Percentiles rank a stretch among this genome's conserved stretches.
Evolutionary conservation across 1,284 basidiomycete species (phyloP).

Genomic region (Ceratobasidium theobromae): DNA sequence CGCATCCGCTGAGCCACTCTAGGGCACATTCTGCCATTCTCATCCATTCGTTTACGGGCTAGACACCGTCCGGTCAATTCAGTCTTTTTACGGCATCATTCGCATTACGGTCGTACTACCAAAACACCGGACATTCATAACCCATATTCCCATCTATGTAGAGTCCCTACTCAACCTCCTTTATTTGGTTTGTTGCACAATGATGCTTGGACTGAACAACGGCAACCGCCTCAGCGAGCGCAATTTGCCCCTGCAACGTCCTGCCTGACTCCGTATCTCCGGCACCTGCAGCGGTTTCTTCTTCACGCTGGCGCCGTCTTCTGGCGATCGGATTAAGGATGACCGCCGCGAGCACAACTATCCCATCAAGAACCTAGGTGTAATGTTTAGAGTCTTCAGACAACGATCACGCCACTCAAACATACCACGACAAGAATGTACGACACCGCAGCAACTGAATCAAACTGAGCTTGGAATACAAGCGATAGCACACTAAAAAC

Average conservation of each 20-base stretch:
- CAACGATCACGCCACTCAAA: conserved; percentile 22
- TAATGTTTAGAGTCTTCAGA: not conserved
- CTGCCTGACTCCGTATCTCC: conserved; percentile 2
- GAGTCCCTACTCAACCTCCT: conserved; percentile 1
- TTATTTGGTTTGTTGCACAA: not conserved
- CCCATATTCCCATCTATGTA: not conserved
- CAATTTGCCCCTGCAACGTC: conserved; percentile 13
- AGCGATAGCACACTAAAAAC: conserved; percentile 71
- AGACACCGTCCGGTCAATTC: too few species aligned
- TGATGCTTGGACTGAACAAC: conserved; percentile 9
- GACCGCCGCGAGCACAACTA: conserved; percentile 58
- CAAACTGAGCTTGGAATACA: conserved; percentile 65
- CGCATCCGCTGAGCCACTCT: not conserved
- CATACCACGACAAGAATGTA: conserved; percentile 62
- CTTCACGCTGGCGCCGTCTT: conserved; percentile 44
- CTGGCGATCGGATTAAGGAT: conserved; percentile 60
- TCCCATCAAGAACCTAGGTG: conserved; percentile 56
- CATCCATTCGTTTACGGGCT: not conserved
- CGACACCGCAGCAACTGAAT: conserved; percentile 64
- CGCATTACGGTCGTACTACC: not conserved
- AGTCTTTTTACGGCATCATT: not conserved
- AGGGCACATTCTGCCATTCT: not conserved
- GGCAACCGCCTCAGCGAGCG: conserved; percentile 17
- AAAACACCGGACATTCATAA: too few species aligned
- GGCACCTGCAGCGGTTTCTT: conserved; percentile 11